phyloP scores from a whole-genome alignment of 345 rosid species.

The Camelina neglecta region DNA sequence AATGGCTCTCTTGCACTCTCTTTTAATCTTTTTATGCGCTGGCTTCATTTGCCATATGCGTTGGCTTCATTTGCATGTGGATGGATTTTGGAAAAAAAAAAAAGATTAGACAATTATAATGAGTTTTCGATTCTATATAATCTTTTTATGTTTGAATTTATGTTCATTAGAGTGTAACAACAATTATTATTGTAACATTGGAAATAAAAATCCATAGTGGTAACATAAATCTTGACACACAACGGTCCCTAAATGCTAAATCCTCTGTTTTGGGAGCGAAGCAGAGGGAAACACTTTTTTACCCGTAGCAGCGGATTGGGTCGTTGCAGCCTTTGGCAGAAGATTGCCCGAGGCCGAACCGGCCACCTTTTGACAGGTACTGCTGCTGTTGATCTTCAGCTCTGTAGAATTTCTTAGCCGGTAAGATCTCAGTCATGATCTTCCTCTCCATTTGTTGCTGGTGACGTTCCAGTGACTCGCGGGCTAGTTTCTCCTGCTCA shows the following conservation, averaged over 20 bases:
- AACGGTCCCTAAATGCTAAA: not conserved
- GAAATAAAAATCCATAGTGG: not conserved
- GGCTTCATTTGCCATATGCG: not conserved
- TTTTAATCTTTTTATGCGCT: not conserved
- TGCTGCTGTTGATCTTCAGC: conserved; percentile 97
- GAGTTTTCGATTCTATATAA: not conserved
- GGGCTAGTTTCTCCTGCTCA: conserved; percentile 83
- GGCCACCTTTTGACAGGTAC: conserved; percentile 90
- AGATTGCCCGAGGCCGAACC: conserved; percentile 78
- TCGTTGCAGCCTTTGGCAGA: conserved; percentile 84
- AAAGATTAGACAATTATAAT: no score
- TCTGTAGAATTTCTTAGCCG: conserved; percentile 87
- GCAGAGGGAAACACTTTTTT: conserved; percentile 30
- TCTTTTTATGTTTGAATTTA: not conserved
- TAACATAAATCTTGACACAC: conserved; percentile 1
- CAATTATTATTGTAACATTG: not conserved
- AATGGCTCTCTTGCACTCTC: not conserved
- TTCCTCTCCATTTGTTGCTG: conserved; percentile 64
- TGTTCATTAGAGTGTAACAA: not conserved
- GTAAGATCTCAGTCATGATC: conserved; percentile 81
- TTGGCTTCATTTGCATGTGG: not conserved
- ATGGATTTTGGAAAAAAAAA: not conserved
- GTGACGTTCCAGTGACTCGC: conserved; percentile 67
- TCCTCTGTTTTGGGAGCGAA: conserved; percentile 24
- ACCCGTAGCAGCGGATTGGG: conserved; percentile 93